Evolutionary conservation across 2,329 filamentous ascomycete genomes (phyloP).

Genomic region (Pseudogymnoascus sp.): DNA sequence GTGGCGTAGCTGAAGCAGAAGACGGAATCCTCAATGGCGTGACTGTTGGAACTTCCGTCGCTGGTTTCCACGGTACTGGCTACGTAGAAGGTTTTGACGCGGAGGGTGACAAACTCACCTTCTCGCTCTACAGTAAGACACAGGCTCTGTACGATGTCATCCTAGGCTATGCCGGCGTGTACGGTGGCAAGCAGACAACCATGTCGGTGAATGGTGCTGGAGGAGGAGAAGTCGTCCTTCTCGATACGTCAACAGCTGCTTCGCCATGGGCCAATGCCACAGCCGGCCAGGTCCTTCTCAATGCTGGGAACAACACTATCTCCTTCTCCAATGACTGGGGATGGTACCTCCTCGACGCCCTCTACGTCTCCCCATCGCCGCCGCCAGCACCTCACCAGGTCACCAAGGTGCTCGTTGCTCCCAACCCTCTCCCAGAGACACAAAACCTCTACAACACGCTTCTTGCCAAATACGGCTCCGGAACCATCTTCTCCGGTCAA

Average conservation of each 20-base stretch:
- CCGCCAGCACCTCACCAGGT: constrained; percentile 33
- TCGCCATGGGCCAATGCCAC: constrained; percentile 31
- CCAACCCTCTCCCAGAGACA: constrained; percentile 19
- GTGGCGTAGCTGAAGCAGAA: constrained; percentile 31
- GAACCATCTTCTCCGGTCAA: constrained; percentile 35
- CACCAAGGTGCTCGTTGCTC: constrained; percentile 31
- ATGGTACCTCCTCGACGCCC: constrained; percentile 39
- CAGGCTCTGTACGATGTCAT: constrained; percentile 36
- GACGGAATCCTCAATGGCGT: constrained; percentile 34
- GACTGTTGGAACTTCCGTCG: constrained; percentile 30
- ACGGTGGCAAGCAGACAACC: constrained; percentile 37
- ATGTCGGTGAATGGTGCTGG: constrained; percentile 36
- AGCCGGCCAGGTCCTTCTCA: constrained; percentile 37
- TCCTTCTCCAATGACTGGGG: constrained; percentile 41
- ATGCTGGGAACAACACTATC: constrained; percentile 36
- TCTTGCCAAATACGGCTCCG: constrained; percentile 12
- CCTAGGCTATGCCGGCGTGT: constrained; percentile 36
- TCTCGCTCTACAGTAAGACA: constrained; percentile 30
- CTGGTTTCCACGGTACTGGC: constrained; percentile 36
- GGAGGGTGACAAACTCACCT: constrained; percentile 34
- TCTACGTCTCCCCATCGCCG: constrained; percentile 31
- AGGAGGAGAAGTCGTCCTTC: constrained; percentile 33
- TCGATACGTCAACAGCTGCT: constrained; percentile 25
- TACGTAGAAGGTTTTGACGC: constrained; percentile 40
- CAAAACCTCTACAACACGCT: constrained; percentile 14